A percentile compares a stretch with the other conserved stretches of the same genome.
These are phyloP conservation scores for Backusella macrospora DNA, from an alignment of 192 early-diverging fungal genomes.

Conservation along the genomic window DNA sequence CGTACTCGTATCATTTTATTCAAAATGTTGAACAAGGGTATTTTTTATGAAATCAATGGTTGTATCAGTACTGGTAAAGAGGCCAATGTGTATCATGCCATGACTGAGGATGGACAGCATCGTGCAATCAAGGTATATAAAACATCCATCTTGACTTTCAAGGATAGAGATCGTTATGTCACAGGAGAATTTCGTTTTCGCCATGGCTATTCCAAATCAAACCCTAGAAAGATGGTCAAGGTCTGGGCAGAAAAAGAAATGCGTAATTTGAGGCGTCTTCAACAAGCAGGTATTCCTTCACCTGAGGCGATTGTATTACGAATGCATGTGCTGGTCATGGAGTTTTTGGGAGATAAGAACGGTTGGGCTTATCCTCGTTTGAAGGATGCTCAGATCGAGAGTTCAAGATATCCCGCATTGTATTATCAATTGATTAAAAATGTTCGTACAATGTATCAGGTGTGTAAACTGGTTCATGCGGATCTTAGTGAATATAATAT, in stretches of 20 bases:
- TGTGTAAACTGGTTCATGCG: conserved; percentile 93
- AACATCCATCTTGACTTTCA: conserved; percentile 96
- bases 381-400: conserved; percentile 89
- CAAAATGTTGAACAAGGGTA: conserved; percentile 88
- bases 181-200: conserved; percentile 94
- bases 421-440: conserved; percentile 86
- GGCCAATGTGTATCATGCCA: conserved; percentile 98
- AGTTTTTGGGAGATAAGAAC: conserved; percentile 86
- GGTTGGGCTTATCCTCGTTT: conserved; percentile 95
- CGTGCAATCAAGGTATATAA: conserved; percentile 98
- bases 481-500: conserved; percentile 99
- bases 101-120: conserved; percentile 79
- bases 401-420: conserved; percentile 67
- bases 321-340: conserved; percentile 96
- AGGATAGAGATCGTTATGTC: conserved; percentile 98
- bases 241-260: conserved; percentile 99
- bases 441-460: conserved; percentile 91
- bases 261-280: conserved; percentile 93
- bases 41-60: conserved; percentile 94
- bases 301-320: conserved; percentile 86
- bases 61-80: conserved; percentile 99
- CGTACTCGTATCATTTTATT: conserved; percentile 96
- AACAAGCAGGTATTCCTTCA: conserved; percentile 83
- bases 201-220: conserved; percentile 91
- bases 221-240: conserved; percentile 98